Evolutionary conservation across 2,329 filamentous ascomycete genomes (phyloP).

Genomic region (Lecanosticta acicola): DNA sequence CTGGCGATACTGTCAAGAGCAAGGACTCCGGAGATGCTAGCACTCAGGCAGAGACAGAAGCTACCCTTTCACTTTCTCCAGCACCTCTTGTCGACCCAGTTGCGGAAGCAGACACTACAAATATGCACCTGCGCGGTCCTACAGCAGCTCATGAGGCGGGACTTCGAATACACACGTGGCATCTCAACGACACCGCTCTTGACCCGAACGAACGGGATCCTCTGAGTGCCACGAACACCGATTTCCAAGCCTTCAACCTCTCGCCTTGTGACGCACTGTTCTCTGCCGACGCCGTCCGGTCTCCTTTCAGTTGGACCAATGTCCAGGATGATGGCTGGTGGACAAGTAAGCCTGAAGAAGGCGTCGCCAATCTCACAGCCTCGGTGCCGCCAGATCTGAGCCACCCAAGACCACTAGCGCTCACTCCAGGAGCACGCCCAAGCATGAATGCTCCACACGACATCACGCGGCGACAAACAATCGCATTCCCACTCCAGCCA

Average conservation of each 20-base stretch:
- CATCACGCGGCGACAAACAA: slow-evolving; percentile 1
- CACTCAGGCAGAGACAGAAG: neutral
- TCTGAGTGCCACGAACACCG: too few relatives aligned
- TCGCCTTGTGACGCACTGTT: too few relatives aligned
- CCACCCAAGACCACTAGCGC: too few relatives aligned
- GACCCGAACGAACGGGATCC: neutral
- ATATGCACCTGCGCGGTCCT: neutral
- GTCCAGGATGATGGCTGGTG: neutral
- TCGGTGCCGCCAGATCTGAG: too few relatives aligned
- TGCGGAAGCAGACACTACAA: neutral
- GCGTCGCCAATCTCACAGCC: too few relatives aligned
- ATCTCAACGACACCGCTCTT: neutral
- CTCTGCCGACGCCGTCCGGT: neutral
- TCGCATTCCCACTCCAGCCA: neutral
- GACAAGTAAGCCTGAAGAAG: neutral
- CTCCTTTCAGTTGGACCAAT: neutral
- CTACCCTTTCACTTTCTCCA: neutral
- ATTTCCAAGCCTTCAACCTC: too few relatives aligned
- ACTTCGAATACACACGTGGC: neutral
- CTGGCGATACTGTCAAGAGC: neutral
- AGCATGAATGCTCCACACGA: neutral
- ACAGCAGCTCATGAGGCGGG: neutral
- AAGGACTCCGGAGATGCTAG: slow-evolving; percentile 2
- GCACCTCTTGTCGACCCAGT: neutral
- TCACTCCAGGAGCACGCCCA: slow-evolving; percentile 1